phyloP scores from a whole-genome alignment of 352 stramenopile species.

The Phytophthora nicotianae region DNA sequence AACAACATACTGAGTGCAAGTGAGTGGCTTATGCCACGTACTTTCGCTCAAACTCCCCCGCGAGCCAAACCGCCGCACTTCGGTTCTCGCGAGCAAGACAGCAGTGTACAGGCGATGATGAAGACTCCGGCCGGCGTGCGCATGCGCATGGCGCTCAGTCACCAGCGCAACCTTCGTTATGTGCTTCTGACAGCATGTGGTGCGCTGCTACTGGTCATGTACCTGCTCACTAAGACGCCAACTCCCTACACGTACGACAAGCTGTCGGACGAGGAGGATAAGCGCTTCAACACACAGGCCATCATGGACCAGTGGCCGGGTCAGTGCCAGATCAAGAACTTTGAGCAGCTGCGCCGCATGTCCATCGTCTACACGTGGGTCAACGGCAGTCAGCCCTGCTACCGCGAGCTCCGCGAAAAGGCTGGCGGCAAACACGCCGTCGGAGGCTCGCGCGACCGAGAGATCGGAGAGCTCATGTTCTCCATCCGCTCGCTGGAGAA shows the following conservation, averaged over 20 bases:
- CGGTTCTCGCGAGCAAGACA: constrained; percentile 23
- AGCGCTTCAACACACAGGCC: constrained; percentile 50
- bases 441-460: constrained; percentile 80
- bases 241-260: constrained; percentile 56
- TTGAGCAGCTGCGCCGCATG: constrained; percentile 81
- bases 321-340: constrained; percentile 88
- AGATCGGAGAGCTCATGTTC: constrained; percentile 90
- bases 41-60: constrained; percentile 17
- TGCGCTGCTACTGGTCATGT: constrained; percentile 49
- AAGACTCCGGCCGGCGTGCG: constrained; percentile 66
- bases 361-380: constrained; percentile 92
- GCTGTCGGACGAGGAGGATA: constrained; percentile 55
- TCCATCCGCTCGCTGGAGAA: constrained; percentile 88
- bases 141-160: constrained; percentile 66
- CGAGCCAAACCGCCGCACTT: constrained; percentile 24
- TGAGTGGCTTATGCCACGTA: constrained; percentile 27
- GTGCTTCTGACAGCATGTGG: constrained; percentile 50
- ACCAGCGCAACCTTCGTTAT: constrained; percentile 67
- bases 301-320: constrained; percentile 70
- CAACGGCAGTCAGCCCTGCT: constrained; percentile 87
- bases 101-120: constrained; percentile 36
- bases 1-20: constrained; percentile 2
- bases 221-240: constrained; percentile 49
- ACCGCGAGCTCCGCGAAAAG: constrained; percentile 69
- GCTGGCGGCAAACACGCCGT: constrained; percentile 73